Percentiles rank a stretch among this genome's conserved stretches.
These are phyloP conservation scores for Oryza longistaminata DNA, from an alignment of 176 grass and related monocot species.

Conservation along the genomic window DNA sequence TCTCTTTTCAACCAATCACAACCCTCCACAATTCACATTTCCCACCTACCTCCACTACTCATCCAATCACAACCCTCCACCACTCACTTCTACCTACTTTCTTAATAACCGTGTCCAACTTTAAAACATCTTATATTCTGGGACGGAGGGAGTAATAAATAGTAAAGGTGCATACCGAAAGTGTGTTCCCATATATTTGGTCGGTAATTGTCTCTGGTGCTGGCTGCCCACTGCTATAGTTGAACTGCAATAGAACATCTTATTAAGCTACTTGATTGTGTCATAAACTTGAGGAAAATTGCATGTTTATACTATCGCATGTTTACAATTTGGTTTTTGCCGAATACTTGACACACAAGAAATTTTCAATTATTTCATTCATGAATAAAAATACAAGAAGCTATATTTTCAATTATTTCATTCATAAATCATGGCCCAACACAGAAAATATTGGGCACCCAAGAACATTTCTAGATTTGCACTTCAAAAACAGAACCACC, in stretches of 20 bases:
- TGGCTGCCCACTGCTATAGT: constrained; percentile 91
- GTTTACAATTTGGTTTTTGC: constrained; percentile 11
- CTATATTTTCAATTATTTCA: constrained; percentile 1
- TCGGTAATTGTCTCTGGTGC: constrained; percentile 87
- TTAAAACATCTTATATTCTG: too few relatives aligned
- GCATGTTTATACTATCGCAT: not conserved
- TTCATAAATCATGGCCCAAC: not conserved
- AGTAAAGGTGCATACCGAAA: constrained; percentile 55
- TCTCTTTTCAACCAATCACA: too few relatives aligned
- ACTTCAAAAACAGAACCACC: not conserved
- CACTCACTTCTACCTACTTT: too few relatives aligned
- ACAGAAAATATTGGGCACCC: not conserved
- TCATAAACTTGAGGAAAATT: not conserved
- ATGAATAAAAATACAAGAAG: constrained; percentile 1
- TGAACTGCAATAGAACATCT: constrained; percentile 64
- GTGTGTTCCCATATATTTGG: constrained; percentile 89
- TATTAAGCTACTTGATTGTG: constrained; percentile 1
- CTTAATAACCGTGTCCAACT: too few relatives aligned
- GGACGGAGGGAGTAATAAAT: not conserved
- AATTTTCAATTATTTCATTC: constrained; percentile 10
- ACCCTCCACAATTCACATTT: too few relatives aligned
- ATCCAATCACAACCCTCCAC: too few relatives aligned
- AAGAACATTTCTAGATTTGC: not conserved
- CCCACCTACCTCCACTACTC: too few relatives aligned
- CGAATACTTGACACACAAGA: constrained; percentile 12